Evolutionary conservation across 768 basidiomycete species (phyloP), one percentile per base, ranked within the genome.

Genomic region (Suillus discolor): DNA sequence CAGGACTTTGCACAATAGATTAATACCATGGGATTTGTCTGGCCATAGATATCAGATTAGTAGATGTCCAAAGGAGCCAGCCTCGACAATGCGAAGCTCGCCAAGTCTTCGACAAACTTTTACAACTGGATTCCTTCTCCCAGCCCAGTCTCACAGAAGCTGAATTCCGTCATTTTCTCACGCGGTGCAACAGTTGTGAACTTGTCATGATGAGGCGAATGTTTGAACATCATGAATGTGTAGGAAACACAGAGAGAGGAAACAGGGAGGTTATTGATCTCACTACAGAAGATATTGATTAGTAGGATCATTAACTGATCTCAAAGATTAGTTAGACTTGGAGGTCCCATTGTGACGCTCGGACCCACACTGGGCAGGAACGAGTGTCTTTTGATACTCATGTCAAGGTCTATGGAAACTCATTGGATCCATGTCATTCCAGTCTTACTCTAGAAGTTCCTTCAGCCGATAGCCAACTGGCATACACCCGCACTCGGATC

Each of bases 61-160:
- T 12, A 11, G n/a, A 62, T 18, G 3, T 62, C 11, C 44, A 45
- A 20, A 36, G 6, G 61, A 6, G 55, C n/a, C 55, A 57, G 36
- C 55, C 15, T 57, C 36, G 13, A 36, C 3, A 3, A 57, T 3
- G 38, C 23, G n/a, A 57, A 13, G 13, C 20, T 23, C 36, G 38
- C 36, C n/a, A 15, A 57, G 20, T 20, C n/a, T 38, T 57, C 6
- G 36, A 47, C 12, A 49, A 3, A 31, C 49, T 62, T 15, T 3
- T 62, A 38, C 28, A n/a, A 51, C 44, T 62, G 44, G 61, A 51
- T 31, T 62, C 61, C 44, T 49, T 62, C 23, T 23, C 38, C 7
- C 8, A 18, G 23, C 61, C 61, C 4, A 20, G 61, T 6, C 44
- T 62, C 28, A 62, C 61, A 44, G 4, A 62, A 31, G 61, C 31